Evolutionary conservation across 257 asterid species (phyloP), one percentile per base, ranked within the genome.

Genomic region (Capsicum baccatum): DNA sequence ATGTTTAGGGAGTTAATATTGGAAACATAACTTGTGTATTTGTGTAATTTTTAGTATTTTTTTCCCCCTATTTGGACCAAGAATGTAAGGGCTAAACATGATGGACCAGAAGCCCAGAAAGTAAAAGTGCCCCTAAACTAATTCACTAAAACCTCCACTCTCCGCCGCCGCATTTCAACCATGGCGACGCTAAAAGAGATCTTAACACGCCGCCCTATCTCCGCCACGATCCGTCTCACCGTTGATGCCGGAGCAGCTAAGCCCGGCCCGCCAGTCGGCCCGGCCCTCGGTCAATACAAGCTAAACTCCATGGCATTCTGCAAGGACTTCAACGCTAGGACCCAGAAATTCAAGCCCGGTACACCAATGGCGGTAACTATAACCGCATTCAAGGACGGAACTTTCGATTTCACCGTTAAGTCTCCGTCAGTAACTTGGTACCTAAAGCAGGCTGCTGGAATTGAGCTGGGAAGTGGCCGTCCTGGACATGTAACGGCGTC

Each of bases 221-320:
- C 97, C 83, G 98, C 98, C 81, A 94, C 97, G 39, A 95, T 95
- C 91, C 96, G 98, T 1, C 93, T 95, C 44, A 95, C 96, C 6
- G 97, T 95, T 0, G 95, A 96, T 33, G 99, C 97, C 3, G 98
- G 95, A 42, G 97, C 86, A n/a, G 98, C 99, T 8, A 91, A 92
- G 66, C 98, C 97, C 0, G 99, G 95, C 1, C 98, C 98, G 5
- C 98, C 97, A 2, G 97, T 95, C 0, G 99, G 99, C 0, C 98
- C 98, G 3, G 97, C 97, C 2, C 80, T 93, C 39, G 98, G 97
- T 85, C 98, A 94, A 83, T 95, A 94, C 94, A 85, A 97, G 67
- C 84, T 95, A 68, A 95, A 95, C 86, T 93, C 92, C 21, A 94
- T 95, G 99, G 97, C 98, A 50, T 95, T 95, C 89, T 95, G 98